Percentiles rank a stretch among this genome's conserved stretches.
phyloP scores from a whole-genome alignment of 164 flowering plant species.

The Malania oleifera region DNA sequence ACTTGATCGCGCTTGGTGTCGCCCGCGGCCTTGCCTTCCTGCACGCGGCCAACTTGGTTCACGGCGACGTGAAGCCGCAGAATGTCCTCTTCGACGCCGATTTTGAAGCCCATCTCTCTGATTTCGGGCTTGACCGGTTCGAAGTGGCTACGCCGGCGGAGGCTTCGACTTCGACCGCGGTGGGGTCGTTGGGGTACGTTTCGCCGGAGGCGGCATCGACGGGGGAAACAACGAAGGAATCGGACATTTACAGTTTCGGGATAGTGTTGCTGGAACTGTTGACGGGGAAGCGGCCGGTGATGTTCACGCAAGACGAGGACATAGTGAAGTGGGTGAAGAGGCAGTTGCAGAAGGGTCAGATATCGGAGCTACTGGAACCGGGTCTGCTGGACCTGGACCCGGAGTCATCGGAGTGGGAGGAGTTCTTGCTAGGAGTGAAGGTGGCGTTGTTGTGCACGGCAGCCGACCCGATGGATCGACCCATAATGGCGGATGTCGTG shows the following conservation, averaged over 20 bases:
- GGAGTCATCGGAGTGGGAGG: constrained; percentile 98
- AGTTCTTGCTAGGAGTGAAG: constrained; percentile 83
- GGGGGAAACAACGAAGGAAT: constrained; percentile 53
- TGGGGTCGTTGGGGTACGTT: constrained; percentile 72
- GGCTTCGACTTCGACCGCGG: constrained; percentile 55
- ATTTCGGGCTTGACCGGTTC: constrained; percentile 28
- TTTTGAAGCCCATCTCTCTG: constrained; percentile 38
- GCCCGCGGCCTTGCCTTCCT: constrained; percentile 31
- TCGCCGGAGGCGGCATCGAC: constrained; percentile 70
- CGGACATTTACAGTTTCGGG: constrained; percentile 88
- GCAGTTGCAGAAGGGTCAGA: constrained; percentile 75
- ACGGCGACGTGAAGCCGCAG: constrained; percentile 36
- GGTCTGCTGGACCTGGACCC: constrained; percentile 91
- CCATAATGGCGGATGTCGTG: constrained; percentile 79
- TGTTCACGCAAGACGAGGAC: constrained; percentile 86
- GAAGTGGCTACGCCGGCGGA: constrained; percentile 31
- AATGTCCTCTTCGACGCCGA: constrained; percentile 36
- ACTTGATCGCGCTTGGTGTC: constrained; percentile 34
- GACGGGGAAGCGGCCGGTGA: constrained; percentile 75
- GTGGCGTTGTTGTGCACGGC: constrained; percentile 89
- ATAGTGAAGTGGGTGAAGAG: constrained; percentile 97
- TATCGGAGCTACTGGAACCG: constrained; percentile 77
- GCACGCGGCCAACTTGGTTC: constrained; percentile 24
- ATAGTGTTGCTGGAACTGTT: constrained; percentile 78
- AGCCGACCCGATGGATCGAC: constrained; percentile 78